Percentiles rank a stretch among this genome's conserved stretches.
Evolutionary conservation across 2,329 filamentous ascomycete genomes (phyloP).

Genomic region (Beauveria asiatica): DNA sequence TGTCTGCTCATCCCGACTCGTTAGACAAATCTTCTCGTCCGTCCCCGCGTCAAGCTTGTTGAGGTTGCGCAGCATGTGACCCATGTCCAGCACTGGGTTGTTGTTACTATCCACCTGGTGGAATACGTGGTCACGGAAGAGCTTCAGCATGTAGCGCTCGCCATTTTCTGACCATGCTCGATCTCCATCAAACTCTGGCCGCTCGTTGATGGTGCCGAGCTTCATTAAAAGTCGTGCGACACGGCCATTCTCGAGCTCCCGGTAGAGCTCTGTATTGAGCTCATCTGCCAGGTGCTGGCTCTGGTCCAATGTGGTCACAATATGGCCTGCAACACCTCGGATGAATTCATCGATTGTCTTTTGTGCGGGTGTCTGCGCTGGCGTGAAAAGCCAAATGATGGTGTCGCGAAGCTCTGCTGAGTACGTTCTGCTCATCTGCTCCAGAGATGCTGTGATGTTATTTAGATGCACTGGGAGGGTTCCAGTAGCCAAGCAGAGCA

Average conservation of each 20-base stretch:
- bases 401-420: slow-evolving; percentile 71
- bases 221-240: slow-evolving; percentile 74
- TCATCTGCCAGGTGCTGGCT: slow-evolving; percentile 73
- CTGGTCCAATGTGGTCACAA: slow-evolving; percentile 67
- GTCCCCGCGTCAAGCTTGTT: slow-evolving; percentile 89
- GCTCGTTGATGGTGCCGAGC: slow-evolving; percentile 79
- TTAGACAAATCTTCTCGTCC: slow-evolving; percentile 77
- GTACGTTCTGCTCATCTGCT: slow-evolving; percentile 69
- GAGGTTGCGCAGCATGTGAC: slow-evolving; percentile 75
- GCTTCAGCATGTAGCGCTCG: slow-evolving; percentile 83
- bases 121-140: slow-evolving; percentile 96
- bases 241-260: slow-evolving; percentile 85
- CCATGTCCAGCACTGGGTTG: slow-evolving; percentile 75
- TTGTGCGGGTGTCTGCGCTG: slow-evolving; percentile 42
- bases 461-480: slow-evolving; percentile 43
- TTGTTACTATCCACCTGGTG: slow-evolving; percentile 86
- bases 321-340: slow-evolving; percentile 66
- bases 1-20: slow-evolving; percentile 84
- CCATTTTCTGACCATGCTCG: slow-evolving; percentile 83
- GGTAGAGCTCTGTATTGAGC: slow-evolving; percentile 59
- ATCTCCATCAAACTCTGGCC: slow-evolving; percentile 74
- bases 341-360: slow-evolving; percentile 78
- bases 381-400: slow-evolving; percentile 71
- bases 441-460: slow-evolving; percentile 63
- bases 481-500: slow-evolving; percentile 74